Percentiles rank a stretch among this genome's conserved stretches.
These are phyloP conservation scores for Teunomyces stri DNA, from an alignment of 805 yeast genomes.

Conservation along the genomic window DNA sequence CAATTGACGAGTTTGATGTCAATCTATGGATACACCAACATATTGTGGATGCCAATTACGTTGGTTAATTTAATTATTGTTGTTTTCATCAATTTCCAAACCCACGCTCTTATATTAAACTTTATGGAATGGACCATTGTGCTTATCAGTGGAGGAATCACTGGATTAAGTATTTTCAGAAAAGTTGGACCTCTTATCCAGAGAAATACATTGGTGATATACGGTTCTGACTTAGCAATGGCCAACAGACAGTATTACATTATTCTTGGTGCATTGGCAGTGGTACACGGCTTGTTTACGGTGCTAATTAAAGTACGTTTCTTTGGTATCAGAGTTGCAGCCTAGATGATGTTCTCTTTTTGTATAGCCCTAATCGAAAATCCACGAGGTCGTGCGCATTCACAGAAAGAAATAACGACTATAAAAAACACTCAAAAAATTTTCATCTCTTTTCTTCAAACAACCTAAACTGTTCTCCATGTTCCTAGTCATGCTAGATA, in stretches of 20 bases:
- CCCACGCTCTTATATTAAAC: constrained; percentile 39
- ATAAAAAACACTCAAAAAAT: constrained; percentile 6
- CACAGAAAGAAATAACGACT: constrained; percentile 3
- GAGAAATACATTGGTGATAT: constrained; percentile 32
- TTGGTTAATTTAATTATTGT: constrained; percentile 58
- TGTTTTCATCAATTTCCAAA: constrained; percentile 39
- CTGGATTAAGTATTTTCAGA: constrained; percentile 53
- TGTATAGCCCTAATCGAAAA: constrained; percentile 5
- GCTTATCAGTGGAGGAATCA: constrained; percentile 54
- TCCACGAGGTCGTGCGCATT: constrained; percentile 8
- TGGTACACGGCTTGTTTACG: constrained; percentile 57
- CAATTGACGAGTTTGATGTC: constrained; percentile 63
- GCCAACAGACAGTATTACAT: constrained; percentile 32
- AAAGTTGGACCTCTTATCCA: constrained; percentile 43
- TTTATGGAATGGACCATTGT: constrained; percentile 65
- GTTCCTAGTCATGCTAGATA: constrained; percentile 4
- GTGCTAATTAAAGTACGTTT: constrained; percentile 64
- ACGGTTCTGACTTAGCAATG: constrained; percentile 26
- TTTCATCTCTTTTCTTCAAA: constrained; percentile 1
- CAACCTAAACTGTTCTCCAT: constrained; percentile 1
- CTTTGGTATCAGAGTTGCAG: constrained; percentile 40
- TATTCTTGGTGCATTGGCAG: constrained; percentile 40
- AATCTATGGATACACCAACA: constrained; percentile 80
- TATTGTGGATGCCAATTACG: constrained; percentile 84
- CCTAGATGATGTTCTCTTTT: neutral